A percentile compares a stretch with the other conserved stretches of the same genome.
Conservation (phyloP, 169 alveolate genomes). For the Plasmodium billcollinsi region DNA sequence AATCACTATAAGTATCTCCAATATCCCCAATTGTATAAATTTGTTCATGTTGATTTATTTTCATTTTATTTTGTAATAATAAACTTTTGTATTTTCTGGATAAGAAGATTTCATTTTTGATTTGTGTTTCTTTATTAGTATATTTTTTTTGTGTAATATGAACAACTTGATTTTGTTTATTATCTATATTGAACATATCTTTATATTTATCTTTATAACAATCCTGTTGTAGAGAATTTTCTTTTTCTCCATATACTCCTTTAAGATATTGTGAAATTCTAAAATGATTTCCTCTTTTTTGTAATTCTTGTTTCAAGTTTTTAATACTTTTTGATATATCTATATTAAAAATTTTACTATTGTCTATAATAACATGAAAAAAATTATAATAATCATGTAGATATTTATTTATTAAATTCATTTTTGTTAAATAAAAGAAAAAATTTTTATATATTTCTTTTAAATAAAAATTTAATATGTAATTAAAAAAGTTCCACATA, state of each 20-base stretch:
- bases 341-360: background rate
- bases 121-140: too few species aligned
- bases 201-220: background rate
- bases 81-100: slow-evolving; percentile 7
- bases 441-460: slow-evolving; percentile 47
- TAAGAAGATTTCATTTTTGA: too few species aligned
- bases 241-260: background rate
- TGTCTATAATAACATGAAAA: slow-evolving; percentile 39
- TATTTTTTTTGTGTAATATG: too few species aligned
- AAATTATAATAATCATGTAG: slow-evolving; percentile 42
- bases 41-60: background rate
- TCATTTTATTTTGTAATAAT: background rate
- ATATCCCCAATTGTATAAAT: background rate
- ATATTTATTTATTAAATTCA: slow-evolving; percentile 44
- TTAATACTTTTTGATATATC: background rate
- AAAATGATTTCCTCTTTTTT: background rate
- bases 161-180: background rate
- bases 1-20: slow-evolving; percentile 12
- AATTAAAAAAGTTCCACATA: background rate
- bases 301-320: background rate
- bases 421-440: slow-evolving; percentile 32
- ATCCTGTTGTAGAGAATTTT: background rate
- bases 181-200: background rate
- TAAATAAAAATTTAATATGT: slow-evolving; percentile 28
- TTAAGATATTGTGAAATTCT: too few species aligned